Evolutionary conservation across 2,329 filamentous ascomycete genomes (phyloP).

Genomic region (Chaetomium globosum): DNA sequence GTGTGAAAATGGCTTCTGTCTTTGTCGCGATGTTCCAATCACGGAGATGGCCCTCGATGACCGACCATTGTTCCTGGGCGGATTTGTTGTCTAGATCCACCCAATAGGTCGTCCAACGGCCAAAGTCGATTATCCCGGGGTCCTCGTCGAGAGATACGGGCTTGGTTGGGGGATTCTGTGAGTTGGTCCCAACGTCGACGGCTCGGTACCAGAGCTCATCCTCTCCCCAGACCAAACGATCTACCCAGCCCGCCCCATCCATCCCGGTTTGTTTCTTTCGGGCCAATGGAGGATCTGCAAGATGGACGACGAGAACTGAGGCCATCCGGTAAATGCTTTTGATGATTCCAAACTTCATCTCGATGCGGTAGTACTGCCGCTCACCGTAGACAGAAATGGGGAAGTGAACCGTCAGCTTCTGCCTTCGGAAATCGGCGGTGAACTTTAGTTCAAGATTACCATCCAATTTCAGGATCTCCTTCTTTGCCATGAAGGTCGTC

Average conservation of each 20-base stretch:
- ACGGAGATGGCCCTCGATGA: slow-evolving; percentile 58
- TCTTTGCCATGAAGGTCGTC: slow-evolving; percentile 32
- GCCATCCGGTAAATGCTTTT: slow-evolving; percentile 48
- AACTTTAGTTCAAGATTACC: slow-evolving; percentile 37
- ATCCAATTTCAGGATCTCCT: slow-evolving; percentile 14
- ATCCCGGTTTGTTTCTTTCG: slow-evolving; percentile 46
- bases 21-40: slow-evolving; percentile 70
- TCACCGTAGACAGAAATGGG: slow-evolving; percentile 29
- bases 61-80: slow-evolving; percentile 42
- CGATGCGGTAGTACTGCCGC: slow-evolving; percentile 44
- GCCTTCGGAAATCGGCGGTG: slow-evolving; percentile 40
- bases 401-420: slow-evolving; percentile 42
- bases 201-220: slow-evolving; percentile 54
- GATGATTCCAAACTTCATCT: slow-evolving; percentile 52
- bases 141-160: slow-evolving; percentile 47
- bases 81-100: slow-evolving; percentile 46
- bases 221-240: slow-evolving; percentile 45
- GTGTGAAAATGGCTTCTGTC: slow-evolving; percentile 46
- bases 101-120: slow-evolving; percentile 60
- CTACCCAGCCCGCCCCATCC: slow-evolving; percentile 41
- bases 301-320: slow-evolving; percentile 50
- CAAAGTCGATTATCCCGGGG: slow-evolving; percentile 53
- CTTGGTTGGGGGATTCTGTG: slow-evolving; percentile 39
- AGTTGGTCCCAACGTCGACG: slow-evolving; percentile 49
- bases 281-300: slow-evolving; percentile 54